phyloP scores from a whole-genome alignment of 2,329 filamentous ascomycete genomes.

The Fusarium globosum region DNA sequence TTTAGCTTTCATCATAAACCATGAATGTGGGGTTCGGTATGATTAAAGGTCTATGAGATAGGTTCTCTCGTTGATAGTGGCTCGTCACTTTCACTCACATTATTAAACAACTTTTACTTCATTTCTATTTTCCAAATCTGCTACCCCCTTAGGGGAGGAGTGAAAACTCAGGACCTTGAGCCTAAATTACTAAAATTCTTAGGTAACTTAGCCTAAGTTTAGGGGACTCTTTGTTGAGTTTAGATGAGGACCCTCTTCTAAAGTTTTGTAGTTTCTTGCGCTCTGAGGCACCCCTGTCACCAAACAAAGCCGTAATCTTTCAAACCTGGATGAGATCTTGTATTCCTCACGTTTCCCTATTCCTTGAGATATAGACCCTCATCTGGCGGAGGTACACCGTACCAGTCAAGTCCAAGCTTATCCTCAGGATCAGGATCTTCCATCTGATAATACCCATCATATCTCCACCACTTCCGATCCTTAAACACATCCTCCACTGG shows the following conservation, averaged over 20 bases:
- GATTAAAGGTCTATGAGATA: not conserved
- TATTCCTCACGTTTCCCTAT: not conserved
- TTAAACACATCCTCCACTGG: conserved; percentile 2
- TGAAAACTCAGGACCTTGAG: fast-evolving
- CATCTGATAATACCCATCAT: conserved; percentile 22
- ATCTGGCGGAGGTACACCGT: not conserved
- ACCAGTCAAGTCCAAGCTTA: conserved; percentile 9
- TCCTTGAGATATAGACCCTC: not conserved
- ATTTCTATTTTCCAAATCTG: fast-evolving
- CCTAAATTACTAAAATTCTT: not conserved
- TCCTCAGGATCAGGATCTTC: conserved; percentile 16
- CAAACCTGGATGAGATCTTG: not conserved
- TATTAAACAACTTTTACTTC: not conserved
- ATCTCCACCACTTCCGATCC: conserved; percentile 15
- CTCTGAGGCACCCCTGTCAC: not conserved
- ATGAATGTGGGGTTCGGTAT: fast-evolving
- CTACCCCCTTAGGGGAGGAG: too few relatives aligned
- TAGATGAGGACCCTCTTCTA: not conserved
- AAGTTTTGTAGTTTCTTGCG: too few relatives aligned
- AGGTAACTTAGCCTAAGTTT: not conserved
- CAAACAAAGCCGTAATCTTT: fast-evolving
- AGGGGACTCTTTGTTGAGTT: not conserved
- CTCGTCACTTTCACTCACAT: not conserved
- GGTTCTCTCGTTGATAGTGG: not conserved
- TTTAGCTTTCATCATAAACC: fast-evolving